Evolutionary conservation across 83 land plant genomes (phyloP), one percentile per base, ranked within the genome.

Genomic region (Picea engelmannii): DNA sequence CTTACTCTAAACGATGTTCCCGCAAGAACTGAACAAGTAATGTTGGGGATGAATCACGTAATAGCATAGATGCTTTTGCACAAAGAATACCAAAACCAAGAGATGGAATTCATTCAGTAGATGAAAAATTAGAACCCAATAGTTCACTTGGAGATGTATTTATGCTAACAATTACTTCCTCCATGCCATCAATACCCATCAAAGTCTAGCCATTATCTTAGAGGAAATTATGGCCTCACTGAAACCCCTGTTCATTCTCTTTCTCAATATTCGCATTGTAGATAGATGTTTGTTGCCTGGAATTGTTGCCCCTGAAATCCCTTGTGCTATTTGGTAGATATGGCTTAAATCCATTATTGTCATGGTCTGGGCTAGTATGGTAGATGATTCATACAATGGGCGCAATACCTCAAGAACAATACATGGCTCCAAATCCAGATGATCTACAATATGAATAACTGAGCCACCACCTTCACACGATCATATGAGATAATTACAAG

Each of bases 381-480:
- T 73, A 35, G 91, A 85, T 40, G 94, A 93, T 84, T 93, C 93
- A 79, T 93, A 92, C 16, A 92, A 82, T 24, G 93, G 93, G 1
- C 91, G 82, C n/a, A 92, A 65, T 23, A 92, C 89, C 78, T 90
- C 93, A 55, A 84, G 94, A 0, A 90, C 89, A 77, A 82, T 92
- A 91, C 91, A 92, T 62, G 94, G 81, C 93, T 94, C 92, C 79
- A 94, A 79, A 84, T 96, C 95, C 83, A 95, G 76, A 86, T 95
- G 98, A 83, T 96, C 95, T 74, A 96, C 94, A 76, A 96, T 88
- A 66, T 91, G 91, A 66, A 96, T 84, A 40, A 91, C 88, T 59
- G 96, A 96, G 63, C 93, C 94, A 69, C 98, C 98, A n/a, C 97
- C 97, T 79, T 94, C 97, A 87, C 93, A 96, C 21, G 99, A 94